Base-by-base conservation (phyloP, 805 yeast species). In the Ogataea degrootiae region DNA sequence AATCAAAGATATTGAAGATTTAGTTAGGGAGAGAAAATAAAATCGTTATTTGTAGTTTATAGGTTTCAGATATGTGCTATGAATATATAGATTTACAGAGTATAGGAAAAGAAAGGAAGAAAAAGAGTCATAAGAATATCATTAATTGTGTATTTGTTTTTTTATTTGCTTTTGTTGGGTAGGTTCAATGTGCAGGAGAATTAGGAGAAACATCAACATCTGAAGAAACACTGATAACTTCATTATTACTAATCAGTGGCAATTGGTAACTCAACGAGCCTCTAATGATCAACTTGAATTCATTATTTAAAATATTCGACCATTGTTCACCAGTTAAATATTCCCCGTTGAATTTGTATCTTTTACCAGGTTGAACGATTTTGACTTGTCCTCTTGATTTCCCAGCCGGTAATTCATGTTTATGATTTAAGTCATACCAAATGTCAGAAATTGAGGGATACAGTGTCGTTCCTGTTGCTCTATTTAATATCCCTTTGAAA, bases 1-100 rank as follows among this genome's bases (percentile, higher is more conserved):
- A 49, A 45, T 63, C 15, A 46, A 52, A 11, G 71, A 72, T 47
- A 62, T 63, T 23, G 73, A 69, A 41, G 72, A 68, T 48, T 29
- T 64, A 21, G 39, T 11, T 45, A 23, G 31, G 21, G 31, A 35
- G 29, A 42, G 21, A 15, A 19, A 12, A 16, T 23, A 12, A 17
- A 34, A 31, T n/a, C 17, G 19, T 31, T 23, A 19, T 36, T 34
- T 37, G 21, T 40, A 41, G 37, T 26, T 23, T 34, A 41, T 29
- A 34, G 12, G 11, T 17, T 15, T 22, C 26, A n/a, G n/a, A 21
- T 36, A 17, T 14, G 23, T 34, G 8, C 29, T 14, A 19, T 17
- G 34, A 11, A 6, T 41, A 34, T 21, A 34, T 8, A 34, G 26
- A 23, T 16, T 26, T 26, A 23, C 26, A 39, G 17, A 8, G 26